Conservation (phyloP, 305 asterid species). For the Solanum hybrid region DNA sequence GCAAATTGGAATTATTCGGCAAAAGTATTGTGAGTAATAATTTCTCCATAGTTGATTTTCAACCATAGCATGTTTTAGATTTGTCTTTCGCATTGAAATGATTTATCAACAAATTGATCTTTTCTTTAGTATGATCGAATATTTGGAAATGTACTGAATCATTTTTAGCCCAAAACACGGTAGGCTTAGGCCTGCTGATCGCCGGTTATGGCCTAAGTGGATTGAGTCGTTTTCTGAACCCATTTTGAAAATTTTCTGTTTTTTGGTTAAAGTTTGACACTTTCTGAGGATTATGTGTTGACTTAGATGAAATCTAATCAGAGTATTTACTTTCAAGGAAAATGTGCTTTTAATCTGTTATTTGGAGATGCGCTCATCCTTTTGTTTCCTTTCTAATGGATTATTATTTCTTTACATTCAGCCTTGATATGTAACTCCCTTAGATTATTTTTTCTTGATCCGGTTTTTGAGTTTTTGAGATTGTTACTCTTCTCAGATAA, state of each 20-base stretch:
- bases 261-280: neutral
- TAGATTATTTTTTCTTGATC: neutral
- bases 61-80: neutral
- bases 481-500: neutral
- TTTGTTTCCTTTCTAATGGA: neutral
- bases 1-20: neutral
- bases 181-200: neutral
- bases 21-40: neutral
- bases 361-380: neutral
- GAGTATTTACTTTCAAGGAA: neutral
- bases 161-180: neutral
- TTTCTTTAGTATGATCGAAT: neutral
- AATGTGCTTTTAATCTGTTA: neutral
- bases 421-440: neutral
- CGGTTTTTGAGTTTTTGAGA: neutral
- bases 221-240: neutral
- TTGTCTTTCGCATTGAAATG: neutral
- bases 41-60: too few species aligned
- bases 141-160: neutral
- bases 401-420: neutral
- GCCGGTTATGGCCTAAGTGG: neutral
- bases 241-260: neutral
- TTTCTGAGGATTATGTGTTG: neutral
- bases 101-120: neutral
- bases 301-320: neutral